Conservation (phyloP, 2,329 filamentous ascomycete species). For the Colletotrichum tropicale region DNA sequence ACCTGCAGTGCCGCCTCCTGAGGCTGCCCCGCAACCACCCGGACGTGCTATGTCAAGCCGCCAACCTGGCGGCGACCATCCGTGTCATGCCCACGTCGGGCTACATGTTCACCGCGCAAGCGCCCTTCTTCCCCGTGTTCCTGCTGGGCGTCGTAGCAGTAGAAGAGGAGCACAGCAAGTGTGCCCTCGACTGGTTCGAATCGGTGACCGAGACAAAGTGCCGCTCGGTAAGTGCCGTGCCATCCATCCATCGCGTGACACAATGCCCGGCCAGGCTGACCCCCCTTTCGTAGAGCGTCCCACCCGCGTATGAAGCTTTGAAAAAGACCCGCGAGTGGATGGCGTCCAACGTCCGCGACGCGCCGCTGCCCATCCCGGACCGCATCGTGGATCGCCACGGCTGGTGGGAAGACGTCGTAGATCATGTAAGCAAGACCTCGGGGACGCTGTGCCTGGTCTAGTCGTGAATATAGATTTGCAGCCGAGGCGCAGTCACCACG, state of each 20-base stretch:
- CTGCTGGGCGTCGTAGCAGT: conserved; percentile 42
- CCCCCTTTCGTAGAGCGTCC: conserved; percentile 39
- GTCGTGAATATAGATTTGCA: neutral
- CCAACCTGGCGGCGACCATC: conserved; percentile 40
- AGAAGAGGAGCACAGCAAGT: conserved; percentile 26
- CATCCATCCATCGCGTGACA: neutral
- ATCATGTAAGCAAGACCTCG: conserved; percentile 32
- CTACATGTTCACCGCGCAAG: conserved; percentile 43
- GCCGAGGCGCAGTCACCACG: neutral
- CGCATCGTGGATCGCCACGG: conserved; percentile 32
- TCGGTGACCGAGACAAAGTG: conserved; percentile 39
- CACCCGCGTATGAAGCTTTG: conserved; percentile 38
- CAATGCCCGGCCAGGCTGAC: neutral
- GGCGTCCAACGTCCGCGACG: conserved; percentile 25
- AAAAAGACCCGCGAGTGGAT: conserved; percentile 40
- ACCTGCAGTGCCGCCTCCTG: conserved; percentile 41
- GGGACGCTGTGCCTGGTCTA: conserved; percentile 44
- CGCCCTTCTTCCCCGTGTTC: conserved; percentile 45
- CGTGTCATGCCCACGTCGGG: conserved; percentile 45
- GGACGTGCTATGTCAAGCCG: conserved; percentile 33
- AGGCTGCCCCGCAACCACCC: conserved; percentile 42
- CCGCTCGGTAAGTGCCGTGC: conserved; percentile 39
- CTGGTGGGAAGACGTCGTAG: conserved; percentile 46
- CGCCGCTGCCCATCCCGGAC: conserved; percentile 19
- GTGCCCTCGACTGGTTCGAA: conserved; percentile 39